A percentile compares a stretch with the other conserved stretches of the same genome.
Conservation (phyloP, 2,329 filamentous ascomycete genomes). For the Sclerotiophoma versabilis region DNA sequence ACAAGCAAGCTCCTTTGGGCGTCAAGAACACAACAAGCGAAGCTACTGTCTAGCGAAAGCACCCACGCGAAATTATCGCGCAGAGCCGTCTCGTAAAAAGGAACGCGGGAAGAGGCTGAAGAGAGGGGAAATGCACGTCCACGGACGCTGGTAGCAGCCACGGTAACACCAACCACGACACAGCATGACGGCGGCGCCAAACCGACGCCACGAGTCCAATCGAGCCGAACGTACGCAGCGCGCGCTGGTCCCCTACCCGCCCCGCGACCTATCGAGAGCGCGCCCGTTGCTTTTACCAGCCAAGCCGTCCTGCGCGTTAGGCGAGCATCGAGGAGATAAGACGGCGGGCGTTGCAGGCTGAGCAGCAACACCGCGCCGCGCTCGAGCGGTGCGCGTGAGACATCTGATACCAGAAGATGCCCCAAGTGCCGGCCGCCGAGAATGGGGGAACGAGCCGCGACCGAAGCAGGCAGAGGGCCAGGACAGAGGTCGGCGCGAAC, state of each 20-base stretch:
- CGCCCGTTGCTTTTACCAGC: conserved; percentile 19
- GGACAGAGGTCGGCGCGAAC: conserved; percentile 44
- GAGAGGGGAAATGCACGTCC: conserved; percentile 20
- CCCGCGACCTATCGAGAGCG: conserved; percentile 20
- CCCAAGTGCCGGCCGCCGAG: conserved; percentile 28
- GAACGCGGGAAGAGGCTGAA: conserved; percentile 4
- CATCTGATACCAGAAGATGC: conserved; percentile 30
- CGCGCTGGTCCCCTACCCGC: conserved; percentile 11
- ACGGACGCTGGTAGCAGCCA: conserved; percentile 40
- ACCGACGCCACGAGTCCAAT: conserved; percentile 38
- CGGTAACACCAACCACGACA: conserved; percentile 39
- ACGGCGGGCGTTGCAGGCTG: conserved; percentile 23
- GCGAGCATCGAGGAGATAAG: conserved; percentile 22
- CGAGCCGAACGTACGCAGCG: conserved; percentile 14
- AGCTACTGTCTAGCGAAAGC: conserved; percentile 8
- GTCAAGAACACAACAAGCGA: conserved; percentile 32
- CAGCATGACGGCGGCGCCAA: conserved; percentile 45
- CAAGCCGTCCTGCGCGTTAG: conserved; percentile 7
- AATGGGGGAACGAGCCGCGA: conserved; percentile 39
- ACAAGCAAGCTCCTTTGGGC: conserved; percentile 39
- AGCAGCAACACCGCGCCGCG: conserved; percentile 26
- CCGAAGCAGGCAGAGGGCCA: conserved; percentile 43
- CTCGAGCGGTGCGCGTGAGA: conserved; percentile 26
- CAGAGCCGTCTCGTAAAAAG: conserved; percentile 1
- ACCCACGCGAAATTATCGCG: conserved; percentile 13